Percentiles rank a stretch among this genome's conserved stretches.
These are phyloP conservation scores for Brassica juncea DNA, from an alignment of 345 rosid species.

Conservation along the genomic window DNA sequence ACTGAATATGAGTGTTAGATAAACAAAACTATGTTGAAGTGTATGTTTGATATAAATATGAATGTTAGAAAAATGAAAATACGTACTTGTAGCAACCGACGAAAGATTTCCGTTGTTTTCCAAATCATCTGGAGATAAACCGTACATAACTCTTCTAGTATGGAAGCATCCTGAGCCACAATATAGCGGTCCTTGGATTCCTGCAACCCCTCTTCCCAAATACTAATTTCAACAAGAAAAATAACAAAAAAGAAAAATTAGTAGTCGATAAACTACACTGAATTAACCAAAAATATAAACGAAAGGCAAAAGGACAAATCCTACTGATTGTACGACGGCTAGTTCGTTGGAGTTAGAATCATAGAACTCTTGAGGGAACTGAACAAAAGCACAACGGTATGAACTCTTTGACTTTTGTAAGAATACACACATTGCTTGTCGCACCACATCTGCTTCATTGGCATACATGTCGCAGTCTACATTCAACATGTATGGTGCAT, in stretches of 20 bases:
- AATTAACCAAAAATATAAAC: neutral
- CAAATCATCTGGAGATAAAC: slow-evolving; percentile 40
- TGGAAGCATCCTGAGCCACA: slow-evolving; percentile 64
- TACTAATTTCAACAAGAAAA: slow-evolving; percentile 25
- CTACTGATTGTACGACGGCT: neutral
- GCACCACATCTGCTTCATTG: neutral
- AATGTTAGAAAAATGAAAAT: neutral
- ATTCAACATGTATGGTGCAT: neutral
- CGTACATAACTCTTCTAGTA: slow-evolving; percentile 62
- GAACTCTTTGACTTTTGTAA: neutral
- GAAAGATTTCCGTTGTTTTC: slow-evolving; percentile 23
- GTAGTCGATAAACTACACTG: neutral
- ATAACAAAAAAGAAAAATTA: neutral
- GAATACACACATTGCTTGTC: neutral
- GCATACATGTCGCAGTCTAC: neutral
- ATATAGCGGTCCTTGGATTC: slow-evolving; percentile 58
- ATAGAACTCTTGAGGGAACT: neutral
- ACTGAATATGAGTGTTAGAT: neutral
- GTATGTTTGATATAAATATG: neutral
- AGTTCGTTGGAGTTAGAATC: neutral
- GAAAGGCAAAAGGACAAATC: neutral
- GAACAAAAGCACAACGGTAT: neutral
- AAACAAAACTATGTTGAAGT: neutral
- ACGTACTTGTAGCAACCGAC: slow-evolving; percentile 28
- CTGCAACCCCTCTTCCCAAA: slow-evolving; percentile 43